phyloP scores from a whole-genome alignment of 257 asterid genomes.

The Echites panduratus region DNA sequence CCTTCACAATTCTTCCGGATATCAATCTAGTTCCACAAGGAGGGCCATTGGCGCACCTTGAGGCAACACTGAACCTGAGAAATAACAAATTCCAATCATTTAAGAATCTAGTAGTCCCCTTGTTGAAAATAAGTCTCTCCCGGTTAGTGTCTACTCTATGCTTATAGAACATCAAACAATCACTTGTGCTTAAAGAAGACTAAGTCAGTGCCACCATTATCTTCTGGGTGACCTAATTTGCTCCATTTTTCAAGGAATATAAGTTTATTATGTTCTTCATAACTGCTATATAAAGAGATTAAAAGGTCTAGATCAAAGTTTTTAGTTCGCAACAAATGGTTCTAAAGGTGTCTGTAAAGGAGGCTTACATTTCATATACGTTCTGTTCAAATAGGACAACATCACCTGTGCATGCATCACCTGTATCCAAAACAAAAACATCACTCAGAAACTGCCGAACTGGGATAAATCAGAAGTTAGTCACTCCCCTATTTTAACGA shows the following conservation, averaged over 20 bases:
- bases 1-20: constrained; percentile 85
- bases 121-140: not conserved
- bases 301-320: not conserved
- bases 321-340: not conserved
- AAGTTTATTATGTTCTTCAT: not conserved
- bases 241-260: not conserved
- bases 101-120: not conserved
- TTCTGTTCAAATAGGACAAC: constrained; percentile 81
- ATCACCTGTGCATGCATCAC: constrained; percentile 90
- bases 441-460: constrained; percentile 2
- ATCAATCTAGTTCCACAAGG: constrained; percentile 65
- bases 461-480: constrained; percentile 1
- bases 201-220: not conserved
- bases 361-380: constrained; percentile 75
- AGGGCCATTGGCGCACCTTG: constrained; percentile 72
- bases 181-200: not conserved
- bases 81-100: constrained; percentile 18
- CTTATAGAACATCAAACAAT: not conserved
- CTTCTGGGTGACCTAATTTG: not conserved
- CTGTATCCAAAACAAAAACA: constrained; percentile 34
- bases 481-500: not conserved
- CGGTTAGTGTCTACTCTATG: not conserved
- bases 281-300: not conserved
- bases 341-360: not conserved
- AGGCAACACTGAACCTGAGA: constrained; percentile 67